Base-by-base conservation (phyloP, 2,329 filamentous ascomycete genomes). In the Cladosporium sp. region DNA sequence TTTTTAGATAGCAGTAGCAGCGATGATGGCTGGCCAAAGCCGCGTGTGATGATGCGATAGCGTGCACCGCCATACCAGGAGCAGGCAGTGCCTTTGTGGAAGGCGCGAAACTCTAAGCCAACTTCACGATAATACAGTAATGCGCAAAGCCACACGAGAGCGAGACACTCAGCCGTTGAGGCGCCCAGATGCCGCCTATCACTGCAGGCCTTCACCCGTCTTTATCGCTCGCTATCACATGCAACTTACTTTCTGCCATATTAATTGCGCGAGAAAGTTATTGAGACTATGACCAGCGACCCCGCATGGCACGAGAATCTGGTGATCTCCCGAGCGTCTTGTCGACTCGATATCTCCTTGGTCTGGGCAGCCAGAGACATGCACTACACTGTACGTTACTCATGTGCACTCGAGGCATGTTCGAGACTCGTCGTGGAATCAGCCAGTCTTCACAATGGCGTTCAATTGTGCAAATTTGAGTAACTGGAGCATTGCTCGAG, bases 191-290 rank as follows among this genome's bases (percentile, higher is more conserved):
- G 40, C 21, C 31, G 60, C 49, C 60, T 53, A 62, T 62, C 60
- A 21, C 33, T 21, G 23, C 14, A 8, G n/a, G 46, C 12, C 49
- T 37, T 16, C 31, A 40, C 23, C 60, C 52, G 52, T 55, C 46
- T 33, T 62, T 62, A 28, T 63, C 61, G 55, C 50, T 46, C 55
- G 61, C 35, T n/a, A 40, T n/a, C 52, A 33, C 52, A 59, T 59
- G 35, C 8, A n/a, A 59, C 23, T 3, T n/a, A 21, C 21, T 33
- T 35, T 23, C 33, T 57, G 29, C 55, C 55, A 57, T 57, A 40
- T 57, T 37, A 55, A 55, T 55, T 31, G 28, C 28, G 52, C 40
- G 40, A 46, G 40, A 23, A 46, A 46, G 40, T 21, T 21, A 46
- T 55, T 33, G 52, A 16, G 31, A 31, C 4, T 31, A 31, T 55